These are phyloP conservation scores for Oryza glumipatula DNA, from an alignment of 176 grass and related monocot species.

Conservation along the genomic window DNA sequence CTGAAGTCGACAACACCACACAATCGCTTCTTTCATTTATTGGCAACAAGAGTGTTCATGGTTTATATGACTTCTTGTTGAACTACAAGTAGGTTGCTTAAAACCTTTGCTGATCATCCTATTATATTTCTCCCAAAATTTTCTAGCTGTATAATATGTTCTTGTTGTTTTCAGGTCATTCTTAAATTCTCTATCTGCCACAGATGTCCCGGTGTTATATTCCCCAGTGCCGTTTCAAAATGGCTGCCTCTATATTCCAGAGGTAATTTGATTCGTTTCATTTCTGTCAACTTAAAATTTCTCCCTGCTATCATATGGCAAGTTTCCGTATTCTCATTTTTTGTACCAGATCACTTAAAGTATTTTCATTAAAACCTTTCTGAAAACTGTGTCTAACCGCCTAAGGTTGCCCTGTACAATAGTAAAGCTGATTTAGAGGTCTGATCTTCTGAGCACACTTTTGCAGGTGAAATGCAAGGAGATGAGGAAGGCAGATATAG, in stretches of 20 bases:
- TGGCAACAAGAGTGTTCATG: slow-evolving; percentile 76
- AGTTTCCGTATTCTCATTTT: background rate
- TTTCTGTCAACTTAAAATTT: slow-evolving; percentile 7
- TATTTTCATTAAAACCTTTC: background rate
- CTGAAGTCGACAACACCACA: slow-evolving; percentile 73
- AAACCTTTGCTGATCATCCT: background rate
- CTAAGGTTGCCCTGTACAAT: background rate
- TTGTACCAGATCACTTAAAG: background rate
- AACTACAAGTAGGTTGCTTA: slow-evolving; percentile 73
- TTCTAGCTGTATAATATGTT: slow-evolving; percentile 25
- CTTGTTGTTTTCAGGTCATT: slow-evolving; percentile 56
- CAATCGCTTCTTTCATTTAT: slow-evolving; percentile 83
- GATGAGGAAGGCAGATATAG: slow-evolving; percentile 75
- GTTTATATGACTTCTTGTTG: slow-evolving; percentile 80
- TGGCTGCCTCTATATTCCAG: slow-evolving; percentile 67
- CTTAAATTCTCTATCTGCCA: slow-evolving; percentile 60
- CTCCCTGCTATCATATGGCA: background rate
- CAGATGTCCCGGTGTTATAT: slow-evolving; percentile 79
- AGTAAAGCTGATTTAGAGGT: background rate
- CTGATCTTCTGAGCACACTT: background rate
- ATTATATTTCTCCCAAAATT: background rate
- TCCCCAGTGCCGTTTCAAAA: slow-evolving; percentile 78
- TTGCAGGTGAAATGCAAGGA: slow-evolving; percentile 86
- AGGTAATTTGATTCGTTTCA: slow-evolving; percentile 53
- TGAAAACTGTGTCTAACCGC: background rate